phyloP scores from a whole-genome alignment of 1,284 basidiomycete species.

The Cronartium ribicola region DNA sequence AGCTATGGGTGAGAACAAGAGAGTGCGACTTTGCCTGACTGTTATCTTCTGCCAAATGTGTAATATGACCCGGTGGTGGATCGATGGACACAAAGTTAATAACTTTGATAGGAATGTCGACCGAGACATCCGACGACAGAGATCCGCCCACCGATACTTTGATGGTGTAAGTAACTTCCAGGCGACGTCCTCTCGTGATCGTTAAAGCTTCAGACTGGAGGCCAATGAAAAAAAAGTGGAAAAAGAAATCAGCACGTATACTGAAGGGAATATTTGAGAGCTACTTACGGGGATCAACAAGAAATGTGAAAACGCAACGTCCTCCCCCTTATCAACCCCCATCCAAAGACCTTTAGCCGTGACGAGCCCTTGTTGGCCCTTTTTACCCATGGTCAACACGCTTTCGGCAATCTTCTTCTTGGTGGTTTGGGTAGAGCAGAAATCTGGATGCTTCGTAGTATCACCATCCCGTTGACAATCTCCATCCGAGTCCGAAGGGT shows the following conservation, averaged over 20 bases:
- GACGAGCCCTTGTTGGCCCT: constrained; percentile 63
- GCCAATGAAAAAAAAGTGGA: background rate
- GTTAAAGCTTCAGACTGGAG: constrained; percentile 67
- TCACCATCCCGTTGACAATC: background rate
- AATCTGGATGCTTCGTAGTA: constrained; percentile 53
- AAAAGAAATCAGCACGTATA: background rate
- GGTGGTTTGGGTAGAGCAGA: constrained; percentile 54
- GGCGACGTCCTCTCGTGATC: constrained; percentile 66
- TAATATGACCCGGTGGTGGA: constrained; percentile 58
- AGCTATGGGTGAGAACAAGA: no score
- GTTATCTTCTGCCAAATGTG: constrained; percentile 35
- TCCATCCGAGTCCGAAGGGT: background rate
- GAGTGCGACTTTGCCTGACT: no score
- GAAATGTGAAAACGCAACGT: constrained; percentile 61
- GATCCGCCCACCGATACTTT: constrained; percentile 66
- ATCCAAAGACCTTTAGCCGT: constrained; percentile 84
- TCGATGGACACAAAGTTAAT: constrained; percentile 76
- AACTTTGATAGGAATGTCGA: constrained; percentile 67
- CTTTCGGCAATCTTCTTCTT: constrained; percentile 65
- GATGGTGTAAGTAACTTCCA: constrained; percentile 75
- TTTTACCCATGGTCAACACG: constrained; percentile 64
- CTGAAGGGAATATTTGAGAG: background rate
- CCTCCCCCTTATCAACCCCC: constrained; percentile 65
- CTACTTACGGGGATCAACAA: constrained; percentile 67
- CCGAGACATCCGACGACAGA: constrained; percentile 63